Evolutionary conservation across 2,329 filamentous ascomycete species (phyloP).

Genomic region (Fusarium goolgardi): DNA sequence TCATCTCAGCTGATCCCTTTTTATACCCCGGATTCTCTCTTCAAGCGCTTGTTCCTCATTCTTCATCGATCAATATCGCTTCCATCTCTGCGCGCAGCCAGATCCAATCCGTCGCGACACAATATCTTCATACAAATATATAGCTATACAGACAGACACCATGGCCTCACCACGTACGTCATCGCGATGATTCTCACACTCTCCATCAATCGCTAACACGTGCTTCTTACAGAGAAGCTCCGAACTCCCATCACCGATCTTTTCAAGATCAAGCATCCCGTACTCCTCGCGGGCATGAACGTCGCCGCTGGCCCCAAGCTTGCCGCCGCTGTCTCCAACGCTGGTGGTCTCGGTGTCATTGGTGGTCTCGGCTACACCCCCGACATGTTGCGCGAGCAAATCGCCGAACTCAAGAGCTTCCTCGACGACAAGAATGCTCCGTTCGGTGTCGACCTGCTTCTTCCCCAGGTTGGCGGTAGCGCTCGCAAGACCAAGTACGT

Average conservation of each 20-base stretch:
- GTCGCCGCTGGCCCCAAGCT: slow-evolving; percentile 96
- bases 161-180: slow-evolving; percentile 86
- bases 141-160: slow-evolving; percentile 44
- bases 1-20: slow-evolving; percentile 41
- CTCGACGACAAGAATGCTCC: slow-evolving; percentile 91
- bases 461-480: slow-evolving; percentile 93
- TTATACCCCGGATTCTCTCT: slow-evolving; percentile 36
- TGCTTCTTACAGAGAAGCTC: slow-evolving; percentile 63
- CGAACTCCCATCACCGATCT: slow-evolving; percentile 94
- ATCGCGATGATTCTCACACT: background rate
- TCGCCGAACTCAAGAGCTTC: slow-evolving; percentile 91
- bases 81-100: slow-evolving; percentile 3
- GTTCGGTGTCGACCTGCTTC: slow-evolving; percentile 92
- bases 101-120: slow-evolving; percentile 26
- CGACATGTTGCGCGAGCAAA: slow-evolving; percentile 95
- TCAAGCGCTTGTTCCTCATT: slow-evolving; percentile 1
- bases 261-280: slow-evolving; percentile 96
- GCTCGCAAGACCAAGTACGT: slow-evolving; percentile 91
- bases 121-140: slow-evolving; percentile 16
- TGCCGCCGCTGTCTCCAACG: slow-evolving; percentile 96
- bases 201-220: slow-evolving; percentile 26
- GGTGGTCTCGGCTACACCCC: slow-evolving; percentile 96
- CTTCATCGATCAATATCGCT: slow-evolving; percentile 9
- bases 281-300: slow-evolving; percentile 98
- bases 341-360: slow-evolving; percentile 95